Percentiles rank a stretch among this genome's conserved stretches.
phyloP scores from a whole-genome alignment of 805 yeast genomes.

The Lachancea sp. region DNA sequence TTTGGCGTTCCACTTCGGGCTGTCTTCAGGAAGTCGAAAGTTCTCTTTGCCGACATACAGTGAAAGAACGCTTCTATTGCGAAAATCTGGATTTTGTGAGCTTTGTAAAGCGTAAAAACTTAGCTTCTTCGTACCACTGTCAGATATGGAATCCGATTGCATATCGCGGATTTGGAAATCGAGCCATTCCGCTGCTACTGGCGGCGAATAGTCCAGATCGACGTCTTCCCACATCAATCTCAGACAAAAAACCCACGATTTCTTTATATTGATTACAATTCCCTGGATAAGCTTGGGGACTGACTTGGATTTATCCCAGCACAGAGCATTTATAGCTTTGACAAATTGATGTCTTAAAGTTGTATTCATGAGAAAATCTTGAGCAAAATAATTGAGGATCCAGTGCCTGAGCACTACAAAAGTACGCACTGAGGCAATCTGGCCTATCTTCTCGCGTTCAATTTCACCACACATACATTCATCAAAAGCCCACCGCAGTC shows the following conservation, averaged over 20 bases:
- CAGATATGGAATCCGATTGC: slow-evolving; percentile 13
- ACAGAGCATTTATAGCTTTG: slow-evolving; percentile 33
- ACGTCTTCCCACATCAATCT: slow-evolving; percentile 27
- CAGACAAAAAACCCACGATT: slow-evolving; percentile 39
- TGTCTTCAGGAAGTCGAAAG: slow-evolving; percentile 16
- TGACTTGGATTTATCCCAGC: not conserved
- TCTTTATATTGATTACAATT: slow-evolving; percentile 42
- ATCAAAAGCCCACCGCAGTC: slow-evolving; percentile 69
- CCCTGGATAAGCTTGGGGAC: slow-evolving; percentile 29
- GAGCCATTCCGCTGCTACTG: slow-evolving; percentile 20
- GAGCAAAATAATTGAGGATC: slow-evolving; percentile 78
- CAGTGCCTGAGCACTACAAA: slow-evolving; percentile 87
- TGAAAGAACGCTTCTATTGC: slow-evolving; percentile 30
- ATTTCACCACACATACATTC: slow-evolving; percentile 15
- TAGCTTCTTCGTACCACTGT: slow-evolving; percentile 23
- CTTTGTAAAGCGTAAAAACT: slow-evolving; percentile 29
- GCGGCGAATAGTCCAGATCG: slow-evolving; percentile 16
- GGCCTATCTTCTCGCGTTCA: slow-evolving; percentile 44
- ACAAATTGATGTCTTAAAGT: slow-evolving; percentile 43
- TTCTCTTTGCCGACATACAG: slow-evolving; percentile 22
- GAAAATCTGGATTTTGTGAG: slow-evolving; percentile 26
- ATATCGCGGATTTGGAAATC: slow-evolving; percentile 21
- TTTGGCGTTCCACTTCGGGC: not conserved
- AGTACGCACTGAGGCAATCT: slow-evolving; percentile 66
- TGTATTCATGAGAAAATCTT: slow-evolving; percentile 62